Base-by-base conservation (phyloP, 2,329 filamentous ascomycete genomes). In the Thielaviopsis cerberus region DNA sequence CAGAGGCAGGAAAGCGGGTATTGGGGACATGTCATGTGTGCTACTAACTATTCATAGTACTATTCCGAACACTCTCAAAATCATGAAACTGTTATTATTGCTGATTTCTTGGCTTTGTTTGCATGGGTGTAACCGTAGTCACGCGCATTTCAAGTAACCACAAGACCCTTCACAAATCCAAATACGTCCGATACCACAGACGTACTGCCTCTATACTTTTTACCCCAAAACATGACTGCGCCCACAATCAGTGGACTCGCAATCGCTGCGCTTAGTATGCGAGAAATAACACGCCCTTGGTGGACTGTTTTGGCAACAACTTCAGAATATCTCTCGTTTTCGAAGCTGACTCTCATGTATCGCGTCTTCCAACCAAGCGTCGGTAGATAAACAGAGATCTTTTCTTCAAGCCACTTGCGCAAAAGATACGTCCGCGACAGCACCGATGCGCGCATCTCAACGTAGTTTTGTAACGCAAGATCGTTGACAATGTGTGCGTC, bases 401-500 rank as follows among this genome's bases (percentile, higher is more conserved):
- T 80, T 72, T 98, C 92, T 67, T 98, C 92, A 15, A 96, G 73
- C 63, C 75, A 82, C 70, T 98, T 98, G 58, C 92, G 81, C 10
- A 92, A 68, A 34, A 84, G 78, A 66, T 97, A 97, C 0, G 84
- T 66, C 0, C 80, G 82, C 0, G 83, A 88, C 45, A 85, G 81
- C 8, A 97, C 92, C 3, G 86, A 86, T 0, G 83, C 79, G 10
- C 90, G 81, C 92, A 98, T 98, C 71, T 98, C 92, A 53, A 84
- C 76, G 68, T 96, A 97, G 67, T 98, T 98, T 53, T 87, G 78
- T 30, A 94, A 76, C 0, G 92, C 92, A 3, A 98, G 79, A 64
- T 95, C 87, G 66, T 94, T 95, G 72, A 98, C 96, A 0, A 89
- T 83, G 64, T 91, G 81, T 0, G 89, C 86, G 65, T 98, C 91